Conservation (phyloP, 306 rosid species). For the Macrotyloma uniflorum region DNA sequence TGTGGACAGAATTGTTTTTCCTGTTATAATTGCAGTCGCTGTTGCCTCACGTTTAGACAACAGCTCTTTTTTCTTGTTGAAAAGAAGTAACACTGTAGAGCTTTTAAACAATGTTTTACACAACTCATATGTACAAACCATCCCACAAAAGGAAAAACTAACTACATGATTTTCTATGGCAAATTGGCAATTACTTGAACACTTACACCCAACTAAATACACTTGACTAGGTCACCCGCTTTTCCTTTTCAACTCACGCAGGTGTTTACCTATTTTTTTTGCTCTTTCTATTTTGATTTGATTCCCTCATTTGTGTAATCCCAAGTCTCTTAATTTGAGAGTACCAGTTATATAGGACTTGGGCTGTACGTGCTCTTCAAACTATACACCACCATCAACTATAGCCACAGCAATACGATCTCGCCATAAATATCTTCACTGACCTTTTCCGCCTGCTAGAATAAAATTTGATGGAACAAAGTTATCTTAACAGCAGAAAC, state of each 20-base stretch:
- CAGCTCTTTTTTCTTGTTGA: not conserved
- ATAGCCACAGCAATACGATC: conserved; percentile 3
- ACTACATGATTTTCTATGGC: conserved; percentile 35
- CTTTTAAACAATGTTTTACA: conserved; percentile 31
- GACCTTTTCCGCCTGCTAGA: conserved; percentile 40
- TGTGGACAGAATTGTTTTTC: not conserved
- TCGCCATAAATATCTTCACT: conserved; percentile 28
- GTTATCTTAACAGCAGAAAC: conserved; percentile 37
- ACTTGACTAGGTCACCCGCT: conserved; percentile 38
- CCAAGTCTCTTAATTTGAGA: conserved; percentile 27
- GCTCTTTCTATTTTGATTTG: conserved; percentile 22
- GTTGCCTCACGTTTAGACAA: conserved; percentile 37
- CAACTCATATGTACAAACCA: conserved; percentile 36
- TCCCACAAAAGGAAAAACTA: conserved; percentile 38
- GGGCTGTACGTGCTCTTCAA: conserved; percentile 52
- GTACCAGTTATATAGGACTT: conserved; percentile 34
- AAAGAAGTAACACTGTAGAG: conserved; percentile 17
- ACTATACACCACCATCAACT: conserved; percentile 29
- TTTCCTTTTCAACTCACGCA: conserved; percentile 30
- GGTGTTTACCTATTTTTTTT: conserved; percentile 19
- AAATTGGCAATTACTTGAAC: conserved; percentile 23
- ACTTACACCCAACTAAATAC: conserved; percentile 35
- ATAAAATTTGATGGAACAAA: not conserved
- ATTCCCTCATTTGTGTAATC: conserved; percentile 15
- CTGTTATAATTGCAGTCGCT: conserved; percentile 17